These are phyloP conservation scores for Ganoderma lucidum DNA, from an alignment of 1,284 basidiomycete species.

Conservation along the genomic window DNA sequence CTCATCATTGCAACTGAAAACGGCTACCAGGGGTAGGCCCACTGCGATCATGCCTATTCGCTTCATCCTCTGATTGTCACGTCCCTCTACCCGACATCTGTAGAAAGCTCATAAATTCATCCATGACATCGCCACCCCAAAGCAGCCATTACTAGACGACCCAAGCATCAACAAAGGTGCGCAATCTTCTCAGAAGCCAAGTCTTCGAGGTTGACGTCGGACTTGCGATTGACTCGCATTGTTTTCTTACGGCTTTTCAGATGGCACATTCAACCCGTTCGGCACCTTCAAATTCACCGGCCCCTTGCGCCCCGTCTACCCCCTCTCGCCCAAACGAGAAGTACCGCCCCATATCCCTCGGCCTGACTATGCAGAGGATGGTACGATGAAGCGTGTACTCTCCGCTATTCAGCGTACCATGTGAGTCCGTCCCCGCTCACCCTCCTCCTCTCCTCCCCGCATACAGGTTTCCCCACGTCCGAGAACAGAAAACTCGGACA, in stretches of 20 bases:
- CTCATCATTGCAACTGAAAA: conserved; percentile 14
- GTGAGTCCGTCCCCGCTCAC: conserved; percentile 39
- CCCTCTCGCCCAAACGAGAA: conserved; percentile 71
- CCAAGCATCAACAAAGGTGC: conserved; percentile 44
- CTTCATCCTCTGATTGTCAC: conserved; percentile 20
- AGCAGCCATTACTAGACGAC: conserved; percentile 42
- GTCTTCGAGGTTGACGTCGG: neutral
- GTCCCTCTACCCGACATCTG: neutral
- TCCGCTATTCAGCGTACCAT: conserved; percentile 37
- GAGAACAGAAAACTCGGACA: conserved; percentile 68
- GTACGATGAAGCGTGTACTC: conserved; percentile 51
- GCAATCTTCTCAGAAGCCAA: neutral
- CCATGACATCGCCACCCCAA: conserved; percentile 67
- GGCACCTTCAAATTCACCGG: conserved; percentile 74
- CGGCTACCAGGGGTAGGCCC: conserved; percentile 53
- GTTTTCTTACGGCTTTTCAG: conserved; percentile 43
- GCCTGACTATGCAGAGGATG: conserved; percentile 82
- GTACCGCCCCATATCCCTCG: conserved; percentile 80
- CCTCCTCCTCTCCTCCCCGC: conserved; percentile 24
- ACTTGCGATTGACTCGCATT: neutral
- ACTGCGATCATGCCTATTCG: neutral
- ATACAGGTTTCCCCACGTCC: conserved; percentile 65
- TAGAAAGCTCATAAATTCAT: conserved; percentile 84
- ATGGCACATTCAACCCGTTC: conserved; percentile 81
- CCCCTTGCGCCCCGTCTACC: conserved; percentile 77